These are phyloP conservation scores for Acanthamoeba lenticulata DNA, from an alignment of 208 protist genomes.

Conservation along the genomic window DNA sequence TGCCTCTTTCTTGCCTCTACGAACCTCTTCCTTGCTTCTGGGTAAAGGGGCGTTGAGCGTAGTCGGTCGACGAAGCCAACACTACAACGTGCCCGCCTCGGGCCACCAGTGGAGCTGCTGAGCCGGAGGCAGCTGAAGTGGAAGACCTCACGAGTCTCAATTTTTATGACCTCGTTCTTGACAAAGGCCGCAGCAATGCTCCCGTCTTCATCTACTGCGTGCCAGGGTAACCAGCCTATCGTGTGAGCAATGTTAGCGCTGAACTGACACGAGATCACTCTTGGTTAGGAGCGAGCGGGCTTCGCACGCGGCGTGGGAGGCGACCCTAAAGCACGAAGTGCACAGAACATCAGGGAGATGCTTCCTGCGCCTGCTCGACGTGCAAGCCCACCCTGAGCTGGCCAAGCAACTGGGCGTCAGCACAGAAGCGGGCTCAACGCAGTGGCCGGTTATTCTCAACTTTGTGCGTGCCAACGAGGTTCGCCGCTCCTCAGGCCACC, in stretches of 20 bases:
- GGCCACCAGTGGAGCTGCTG: neutral
- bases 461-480: neutral
- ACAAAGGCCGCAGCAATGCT: neutral
- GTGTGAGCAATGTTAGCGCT: neutral
- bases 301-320: neutral
- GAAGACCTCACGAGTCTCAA: neutral
- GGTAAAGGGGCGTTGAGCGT: neutral
- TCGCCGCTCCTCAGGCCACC: neutral
- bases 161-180: neutral
- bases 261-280: neutral
- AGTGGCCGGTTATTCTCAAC: neutral
- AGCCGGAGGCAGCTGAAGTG: neutral
- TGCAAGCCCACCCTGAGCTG: neutral
- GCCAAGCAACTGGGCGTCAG: neutral
- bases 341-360: neutral
- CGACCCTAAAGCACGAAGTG: neutral
- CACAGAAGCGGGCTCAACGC: neutral
- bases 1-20: too few relatives aligned
- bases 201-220: conserved; percentile 37
- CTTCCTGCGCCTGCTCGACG: neutral
- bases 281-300: neutral
- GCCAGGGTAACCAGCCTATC: neutral
- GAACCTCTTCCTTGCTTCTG: too few relatives aligned
- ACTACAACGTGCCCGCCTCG: neutral
- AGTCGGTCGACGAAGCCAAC: neutral